These are phyloP conservation scores for Isatis lusitanica DNA, from an alignment of 441 rosid genomes.

Conservation along the genomic window DNA sequence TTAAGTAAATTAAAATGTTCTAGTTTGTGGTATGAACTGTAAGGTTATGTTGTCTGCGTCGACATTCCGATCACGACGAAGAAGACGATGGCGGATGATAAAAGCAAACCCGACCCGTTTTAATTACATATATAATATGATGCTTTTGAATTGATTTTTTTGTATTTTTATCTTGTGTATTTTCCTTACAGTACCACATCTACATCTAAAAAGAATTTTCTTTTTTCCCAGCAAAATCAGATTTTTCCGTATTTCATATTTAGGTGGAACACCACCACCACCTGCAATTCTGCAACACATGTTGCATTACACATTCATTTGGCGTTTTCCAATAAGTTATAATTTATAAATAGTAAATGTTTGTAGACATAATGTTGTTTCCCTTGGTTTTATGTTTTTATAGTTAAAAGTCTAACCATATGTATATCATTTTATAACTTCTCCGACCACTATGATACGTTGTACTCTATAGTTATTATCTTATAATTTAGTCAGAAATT, in stretches of 20 bases:
- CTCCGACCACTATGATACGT: not conserved
- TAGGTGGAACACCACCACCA: slow-evolving; percentile 36
- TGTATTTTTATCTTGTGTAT: not conserved
- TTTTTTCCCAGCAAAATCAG: slow-evolving; percentile 22
- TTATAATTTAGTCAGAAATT: not conserved
- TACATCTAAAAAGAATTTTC: slow-evolving; percentile 5
- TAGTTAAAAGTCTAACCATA: not conserved
- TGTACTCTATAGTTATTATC: not conserved
- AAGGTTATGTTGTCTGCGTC: not conserved
- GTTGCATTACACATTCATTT: slow-evolving; percentile 20
- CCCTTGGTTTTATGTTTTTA: not conserved
- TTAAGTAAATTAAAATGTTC: not conserved
- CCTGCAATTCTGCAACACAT: slow-evolving; percentile 32
- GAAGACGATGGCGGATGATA: not conserved
- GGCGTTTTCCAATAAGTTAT: slow-evolving; percentile 25
- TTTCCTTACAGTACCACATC: slow-evolving; percentile 23
- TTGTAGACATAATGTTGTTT: not conserved
- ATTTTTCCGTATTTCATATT: not conserved
- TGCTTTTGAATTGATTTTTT: not conserved
- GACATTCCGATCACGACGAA: not conserved
- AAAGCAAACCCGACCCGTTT: not conserved
- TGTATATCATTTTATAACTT: not conserved
- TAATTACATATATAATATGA: not conserved
- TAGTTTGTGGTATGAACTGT: not conserved
- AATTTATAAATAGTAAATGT: slow-evolving; percentile 13